A percentile compares a stretch with the other conserved stretches of the same genome.
phyloP scores from a whole-genome alignment of 192 early-diverging fungal genomes.

The Umbelopsis sp. region DNA sequence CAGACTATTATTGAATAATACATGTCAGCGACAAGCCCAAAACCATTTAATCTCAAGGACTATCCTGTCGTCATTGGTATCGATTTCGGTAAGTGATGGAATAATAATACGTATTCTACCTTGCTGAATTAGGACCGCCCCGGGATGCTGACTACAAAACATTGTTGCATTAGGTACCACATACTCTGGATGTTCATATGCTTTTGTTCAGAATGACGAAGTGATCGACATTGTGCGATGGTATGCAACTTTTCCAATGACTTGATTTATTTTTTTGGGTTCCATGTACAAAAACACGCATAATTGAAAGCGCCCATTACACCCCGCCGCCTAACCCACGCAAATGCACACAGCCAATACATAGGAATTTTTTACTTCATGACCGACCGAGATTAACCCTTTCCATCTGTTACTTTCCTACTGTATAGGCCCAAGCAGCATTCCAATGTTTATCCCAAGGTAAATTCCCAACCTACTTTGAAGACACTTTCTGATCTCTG shows the following conservation, averaged over 20 bases:
- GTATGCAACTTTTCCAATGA: slow-evolving; percentile 17
- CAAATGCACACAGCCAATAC: not conserved
- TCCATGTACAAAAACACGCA: too few relatives aligned
- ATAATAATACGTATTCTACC: slow-evolving; percentile 3
- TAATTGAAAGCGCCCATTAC: not conserved
- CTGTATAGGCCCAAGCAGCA: slow-evolving; percentile 50
- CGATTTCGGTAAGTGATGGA: slow-evolving; percentile 36
- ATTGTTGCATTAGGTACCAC: slow-evolving; percentile 47
- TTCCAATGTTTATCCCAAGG: slow-evolving; percentile 45
- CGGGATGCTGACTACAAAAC: not conserved
- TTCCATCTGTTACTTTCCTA: not conserved
- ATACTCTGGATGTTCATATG: slow-evolving; percentile 52
- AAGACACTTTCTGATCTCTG: not conserved
- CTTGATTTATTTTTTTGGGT: not conserved
- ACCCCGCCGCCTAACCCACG: not conserved
- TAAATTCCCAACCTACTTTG: not conserved
- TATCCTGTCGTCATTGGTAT: slow-evolving; percentile 45
- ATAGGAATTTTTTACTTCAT: not conserved
- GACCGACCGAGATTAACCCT: slow-evolving; percentile 11
- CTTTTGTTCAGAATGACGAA: slow-evolving; percentile 52
- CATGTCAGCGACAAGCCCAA: slow-evolving; percentile 26
- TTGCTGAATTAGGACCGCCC: not conserved
- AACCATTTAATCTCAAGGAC: slow-evolving; percentile 32
- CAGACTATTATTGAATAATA: not conserved
- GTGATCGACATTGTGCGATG: slow-evolving; percentile 47